Evolutionary conservation across 805 yeast species (phyloP), one percentile per base, ranked within the genome.

Genomic region (Lipomyces sp.): DNA sequence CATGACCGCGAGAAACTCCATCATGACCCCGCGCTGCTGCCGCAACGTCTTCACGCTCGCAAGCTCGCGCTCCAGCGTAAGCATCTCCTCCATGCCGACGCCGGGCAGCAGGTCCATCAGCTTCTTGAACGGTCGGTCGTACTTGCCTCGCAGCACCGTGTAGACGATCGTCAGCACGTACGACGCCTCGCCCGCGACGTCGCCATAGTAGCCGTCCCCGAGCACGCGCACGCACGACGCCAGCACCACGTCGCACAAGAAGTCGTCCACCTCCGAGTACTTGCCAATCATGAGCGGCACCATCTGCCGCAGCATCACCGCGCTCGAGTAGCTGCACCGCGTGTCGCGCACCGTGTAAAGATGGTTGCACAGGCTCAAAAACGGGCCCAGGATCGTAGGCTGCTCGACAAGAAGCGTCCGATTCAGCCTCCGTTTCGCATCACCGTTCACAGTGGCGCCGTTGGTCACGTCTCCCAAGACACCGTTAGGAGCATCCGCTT

Each of bases 111-210:
- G 70, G 50, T 72, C 72, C 42, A 79, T 74, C 51, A 85, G 70
- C 14, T 80, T 72, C 47, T 81, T 73, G 4, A 84, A 81, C 5
- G 91, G 89, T 64, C 80, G 79, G 52, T 81, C 78, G 53, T 84
- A 81, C 64, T 83, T 82, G 34, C 81, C 74, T 46, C 91, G 74
- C 60, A 87, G 73, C 7, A 84, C 80, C 62, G 87, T 78, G 65
- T 88, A 90, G 41, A 91, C 70, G 2, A 84, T 80, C 0, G 96
- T 84, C 51, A 91, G 76, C 1, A 95, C 86, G 51, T 86, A 83
- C n/a, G 95, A 90, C 0, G 95, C 95, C 65, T 91, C 98, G 16
- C 83, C 79, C 58, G 90, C 95, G 0, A 93, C 85, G 62, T 91
- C 98, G 39, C 78, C 79, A 66, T 86, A 87, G 55, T 86, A 82